phyloP scores from a whole-genome alignment of 2,329 filamentous ascomycete genomes.

The Immersiporthe knoxdaviesiana region DNA sequence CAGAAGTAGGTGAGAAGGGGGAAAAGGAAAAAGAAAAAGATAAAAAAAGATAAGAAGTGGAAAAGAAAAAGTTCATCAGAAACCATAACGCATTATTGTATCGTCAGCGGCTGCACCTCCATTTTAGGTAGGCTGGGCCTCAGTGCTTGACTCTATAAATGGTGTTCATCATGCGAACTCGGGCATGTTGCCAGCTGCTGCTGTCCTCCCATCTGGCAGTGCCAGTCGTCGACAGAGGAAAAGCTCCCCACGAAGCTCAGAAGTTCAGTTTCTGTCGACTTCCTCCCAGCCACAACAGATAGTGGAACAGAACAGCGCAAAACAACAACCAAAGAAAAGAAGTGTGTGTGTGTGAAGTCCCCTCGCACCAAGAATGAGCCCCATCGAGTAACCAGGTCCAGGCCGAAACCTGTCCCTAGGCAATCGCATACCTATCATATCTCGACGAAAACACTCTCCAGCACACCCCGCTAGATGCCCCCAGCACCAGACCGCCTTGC shows the following conservation, averaged over 20 bases:
- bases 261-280: slow-evolving; percentile 41
- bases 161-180: slow-evolving; percentile 89
- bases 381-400: slow-evolving; percentile 92
- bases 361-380: slow-evolving; percentile 99
- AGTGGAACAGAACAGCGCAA: slow-evolving; percentile 48
- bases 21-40: slow-evolving; percentile 11
- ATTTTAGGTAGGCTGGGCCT: slow-evolving; percentile 53
- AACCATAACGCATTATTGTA: slow-evolving; percentile 45
- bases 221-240: slow-evolving; percentile 34
- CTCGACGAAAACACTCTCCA: slow-evolving; percentile 81
- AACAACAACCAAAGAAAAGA: slow-evolving; percentile 34
- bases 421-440: slow-evolving; percentile 99
- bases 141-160: slow-evolving; percentile 99
- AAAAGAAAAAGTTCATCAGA: slow-evolving; percentile 43
- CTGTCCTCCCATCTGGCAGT: slow-evolving; percentile 17
- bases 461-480: slow-evolving; percentile 51
- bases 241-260: slow-evolving; percentile 45
- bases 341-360: slow-evolving; percentile 54
- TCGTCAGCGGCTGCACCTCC: slow-evolving; percentile 51
- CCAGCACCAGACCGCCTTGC: slow-evolving; percentile 42
- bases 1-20: background rate
- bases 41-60: too few species aligned
- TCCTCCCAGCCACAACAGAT: slow-evolving; percentile 57
- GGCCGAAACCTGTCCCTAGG: slow-evolving; percentile 42
- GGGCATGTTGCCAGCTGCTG: slow-evolving; percentile 29